A percentile compares a stretch with the other conserved stretches of the same genome.
Conservation (phyloP, 1,284 basidiomycete species). For the Ustilago nuda region DNA sequence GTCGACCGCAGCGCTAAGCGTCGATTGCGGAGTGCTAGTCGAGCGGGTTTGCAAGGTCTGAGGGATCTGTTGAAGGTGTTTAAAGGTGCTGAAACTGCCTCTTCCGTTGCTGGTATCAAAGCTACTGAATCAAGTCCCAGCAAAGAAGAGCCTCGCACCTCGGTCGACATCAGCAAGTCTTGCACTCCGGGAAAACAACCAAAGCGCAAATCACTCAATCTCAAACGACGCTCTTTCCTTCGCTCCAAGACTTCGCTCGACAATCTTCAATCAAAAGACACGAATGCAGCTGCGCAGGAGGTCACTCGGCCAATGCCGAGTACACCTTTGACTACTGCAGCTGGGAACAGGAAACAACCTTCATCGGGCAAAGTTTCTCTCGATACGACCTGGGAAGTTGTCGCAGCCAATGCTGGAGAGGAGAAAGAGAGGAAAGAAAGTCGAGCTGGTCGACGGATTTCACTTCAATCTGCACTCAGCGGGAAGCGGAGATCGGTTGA, state of each 20-base stretch:
- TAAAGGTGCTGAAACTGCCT: slow-evolving; percentile 13
- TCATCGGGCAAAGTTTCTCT: slow-evolving; percentile 16
- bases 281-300: background rate
- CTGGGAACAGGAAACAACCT: slow-evolving; percentile 4
- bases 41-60: slow-evolving; percentile 54
- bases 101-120: background rate
- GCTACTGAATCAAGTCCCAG: background rate
- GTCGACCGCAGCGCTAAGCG: slow-evolving; percentile 49
- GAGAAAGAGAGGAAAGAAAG: background rate
- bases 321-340: background rate
- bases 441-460: slow-evolving; percentile 15
- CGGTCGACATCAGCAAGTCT: slow-evolving; percentile 15
- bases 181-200: slow-evolving; percentile 15
- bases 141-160: slow-evolving; percentile 11
- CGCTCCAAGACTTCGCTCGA: slow-evolving; percentile 41
- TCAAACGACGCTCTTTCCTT: slow-evolving; percentile 42
- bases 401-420: background rate
- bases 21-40: slow-evolving; percentile 53
- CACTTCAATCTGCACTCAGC: slow-evolving; percentile 18
- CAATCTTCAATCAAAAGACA: slow-evolving; percentile 15
- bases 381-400: slow-evolving; percentile 21
- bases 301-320: slow-evolving; percentile 24
- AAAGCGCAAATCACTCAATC: slow-evolving; percentile 42
- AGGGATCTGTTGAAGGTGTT: slow-evolving; percentile 50
- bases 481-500: slow-evolving; percentile 19